A percentile compares a stretch with the other conserved stretches of the same genome.
Evolutionary conservation across 495 filamentous ascomycete genomes (phyloP).

Genomic region (Penicillium herquei): DNA sequence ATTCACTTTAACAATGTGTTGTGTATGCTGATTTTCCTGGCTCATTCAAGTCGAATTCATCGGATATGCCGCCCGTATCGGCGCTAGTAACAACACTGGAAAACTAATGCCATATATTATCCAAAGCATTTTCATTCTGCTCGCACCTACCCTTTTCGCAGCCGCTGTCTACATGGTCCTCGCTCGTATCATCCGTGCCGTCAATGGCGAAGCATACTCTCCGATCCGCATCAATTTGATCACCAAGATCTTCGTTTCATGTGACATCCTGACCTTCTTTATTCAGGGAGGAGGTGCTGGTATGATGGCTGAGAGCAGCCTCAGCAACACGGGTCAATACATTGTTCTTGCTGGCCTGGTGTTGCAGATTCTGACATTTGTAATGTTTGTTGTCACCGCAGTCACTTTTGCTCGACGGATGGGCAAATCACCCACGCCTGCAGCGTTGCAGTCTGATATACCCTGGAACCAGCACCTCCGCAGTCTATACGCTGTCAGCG

Average conservation of each 20-base stretch:
- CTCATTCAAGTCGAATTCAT: slow-evolving; percentile 39
- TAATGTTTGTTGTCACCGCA: slow-evolving; percentile 29
- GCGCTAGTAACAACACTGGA: slow-evolving; percentile 14
- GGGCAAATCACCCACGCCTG: slow-evolving; percentile 15
- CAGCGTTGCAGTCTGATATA: slow-evolving; percentile 11
- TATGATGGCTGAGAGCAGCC: slow-evolving; percentile 7
- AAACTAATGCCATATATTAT: slow-evolving; percentile 22
- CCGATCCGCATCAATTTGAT: slow-evolving; percentile 3
- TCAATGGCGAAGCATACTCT: slow-evolving; percentile 32
- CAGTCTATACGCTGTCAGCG: slow-evolving; percentile 48
- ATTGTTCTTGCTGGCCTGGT: slow-evolving; percentile 34
- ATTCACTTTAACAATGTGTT: no score
- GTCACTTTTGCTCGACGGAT: slow-evolving; percentile 28
- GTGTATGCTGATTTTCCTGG: slow-evolving; percentile 6
- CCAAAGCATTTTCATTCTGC: slow-evolving; percentile 26
- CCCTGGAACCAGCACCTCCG: slow-evolving; percentile 49
- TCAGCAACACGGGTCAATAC: slow-evolving; percentile 4
- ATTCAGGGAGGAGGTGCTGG: slow-evolving; percentile 14
- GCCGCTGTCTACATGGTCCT: slow-evolving; percentile 55
- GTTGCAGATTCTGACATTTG: slow-evolving; percentile 34
- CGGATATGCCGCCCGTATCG: slow-evolving; percentile 40
- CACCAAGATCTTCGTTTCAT: slow-evolving; percentile 21
- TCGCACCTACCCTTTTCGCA: slow-evolving; percentile 38
- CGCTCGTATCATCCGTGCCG: slow-evolving; percentile 39
- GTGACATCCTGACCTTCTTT: slow-evolving; percentile 18